Base-by-base conservation (phyloP, 2,329 filamentous ascomycete species). In the Colletotrichum tropicicola region DNA sequence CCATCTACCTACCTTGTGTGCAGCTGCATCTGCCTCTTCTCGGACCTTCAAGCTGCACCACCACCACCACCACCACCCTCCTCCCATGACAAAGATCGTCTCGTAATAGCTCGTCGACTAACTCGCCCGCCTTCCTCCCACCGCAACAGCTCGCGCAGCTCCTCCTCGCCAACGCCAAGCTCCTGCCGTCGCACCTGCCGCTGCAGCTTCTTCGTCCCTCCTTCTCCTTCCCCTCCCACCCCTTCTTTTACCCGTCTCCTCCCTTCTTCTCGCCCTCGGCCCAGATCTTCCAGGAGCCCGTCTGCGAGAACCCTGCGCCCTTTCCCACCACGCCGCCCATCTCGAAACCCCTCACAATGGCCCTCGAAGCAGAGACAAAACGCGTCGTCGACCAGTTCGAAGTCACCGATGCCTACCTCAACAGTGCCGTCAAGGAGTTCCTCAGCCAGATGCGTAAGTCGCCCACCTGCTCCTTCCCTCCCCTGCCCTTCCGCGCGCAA, bases 311-410 rank as follows among this genome's bases (percentile, higher is more conserved):
- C 61, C 83, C 81, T 56, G 79, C 78, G 54, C 82, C 85, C 44
- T 89, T 90, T 73, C 81, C 84, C 45, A 85, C 83, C 17, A 72
- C 79, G 43, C 80, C 83, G 32, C 86, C 87, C 13, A 80, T 84
- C 56, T 89, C 87, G 44, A 78, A 76, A 77, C 83, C 83, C 59
- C 81, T 84, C 79, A 83, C 81, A 70, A 91, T 91, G 89, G 80
- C 84, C 65, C 82, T 91, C 68, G 80, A 80, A 67, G 86, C 89
- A 68, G 92, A 95, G 80, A 93, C 94, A 65, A 89, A 90, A 85
- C 88, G 88, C 74, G 89, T 98, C 73, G 92, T 92, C 72, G 87
- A 87, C 71, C 89, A 96, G 78, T 98, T 98, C 80, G 92, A 97
- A 58, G 95, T 94, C 79, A 84, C 88, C 66, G 86, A 93, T 72